Percentiles rank a stretch among this genome's conserved stretches.
Conservation (phyloP, 2,329 filamentous ascomycete species). For the Lizonia empirigonia region DNA sequence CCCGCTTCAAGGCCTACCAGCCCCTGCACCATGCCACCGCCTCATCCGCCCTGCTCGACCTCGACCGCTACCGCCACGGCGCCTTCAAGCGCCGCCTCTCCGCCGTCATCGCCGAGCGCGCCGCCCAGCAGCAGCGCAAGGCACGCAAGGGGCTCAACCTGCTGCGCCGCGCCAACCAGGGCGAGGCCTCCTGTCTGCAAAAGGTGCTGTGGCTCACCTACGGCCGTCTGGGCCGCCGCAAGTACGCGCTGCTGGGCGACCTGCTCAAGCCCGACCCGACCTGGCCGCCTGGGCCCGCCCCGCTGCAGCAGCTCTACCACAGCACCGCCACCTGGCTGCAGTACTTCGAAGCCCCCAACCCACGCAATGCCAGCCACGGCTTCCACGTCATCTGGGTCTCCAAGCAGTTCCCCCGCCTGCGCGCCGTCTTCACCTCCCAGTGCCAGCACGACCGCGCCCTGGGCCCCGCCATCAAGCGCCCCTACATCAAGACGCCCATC, state of each 20-base stretch:
- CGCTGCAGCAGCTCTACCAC: conserved; percentile 47
- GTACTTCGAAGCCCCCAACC: conserved; percentile 39
- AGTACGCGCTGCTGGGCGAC: conserved; percentile 51
- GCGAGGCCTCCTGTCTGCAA: conserved; percentile 57
- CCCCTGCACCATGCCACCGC: conserved; percentile 32
- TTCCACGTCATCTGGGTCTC: conserved; percentile 36
- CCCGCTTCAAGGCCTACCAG: conserved; percentile 56
- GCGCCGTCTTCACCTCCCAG: conserved; percentile 37
- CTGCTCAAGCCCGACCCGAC: conserved; percentile 34
- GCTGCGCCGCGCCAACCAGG: conserved; percentile 62
- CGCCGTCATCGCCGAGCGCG: conserved; percentile 32
- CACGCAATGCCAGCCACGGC: conserved; percentile 16
- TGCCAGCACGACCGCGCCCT: conserved; percentile 22
- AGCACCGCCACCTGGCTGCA: conserved; percentile 37
- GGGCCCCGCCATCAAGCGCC: conserved; percentile 31
- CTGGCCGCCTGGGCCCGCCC: conserved; percentile 13
- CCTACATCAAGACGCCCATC: conserved; percentile 46
- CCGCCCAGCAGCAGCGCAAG: conserved; percentile 27
- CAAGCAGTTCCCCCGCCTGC: conserved; percentile 38
- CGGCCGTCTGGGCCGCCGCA: conserved; percentile 60
- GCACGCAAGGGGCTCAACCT: conserved; percentile 49
- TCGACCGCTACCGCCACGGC: conserved; percentile 26
- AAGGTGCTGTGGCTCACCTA: conserved; percentile 62
- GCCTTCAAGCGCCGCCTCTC: conserved; percentile 29
- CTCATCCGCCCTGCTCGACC: conserved; percentile 21